A percentile compares a stretch with the other conserved stretches of the same genome.
phyloP scores from a whole-genome alignment of 2,329 filamentous ascomycete species.

The Pseudocercospora fijiensis region DNA sequence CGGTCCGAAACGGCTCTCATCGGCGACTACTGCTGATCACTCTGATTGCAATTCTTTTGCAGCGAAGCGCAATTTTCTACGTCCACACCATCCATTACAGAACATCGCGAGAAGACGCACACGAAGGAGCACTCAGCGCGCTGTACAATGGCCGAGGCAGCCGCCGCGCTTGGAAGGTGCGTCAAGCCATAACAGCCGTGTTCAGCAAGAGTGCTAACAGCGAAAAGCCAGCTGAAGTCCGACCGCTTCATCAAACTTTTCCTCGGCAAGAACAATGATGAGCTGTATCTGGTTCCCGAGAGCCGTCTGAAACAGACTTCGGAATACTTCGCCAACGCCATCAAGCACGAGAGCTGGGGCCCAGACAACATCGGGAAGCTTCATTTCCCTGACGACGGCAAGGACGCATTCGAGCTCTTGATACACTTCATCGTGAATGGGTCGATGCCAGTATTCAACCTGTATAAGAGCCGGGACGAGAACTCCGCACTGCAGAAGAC shows the following conservation, averaged over 20 bases:
- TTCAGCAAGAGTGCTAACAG: too few species aligned
- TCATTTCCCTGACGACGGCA: conserved; percentile 14
- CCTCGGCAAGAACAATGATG: not conserved
- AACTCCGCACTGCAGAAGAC: not conserved
- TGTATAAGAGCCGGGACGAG: not conserved
- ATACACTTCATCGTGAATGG: conserved; percentile 12
- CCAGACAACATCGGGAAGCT: not conserved
- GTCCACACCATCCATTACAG: too few species aligned
- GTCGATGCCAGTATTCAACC: not conserved
- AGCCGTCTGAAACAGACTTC: not conserved
- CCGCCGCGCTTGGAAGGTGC: too few species aligned
- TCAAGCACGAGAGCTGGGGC: conserved; percentile 10
- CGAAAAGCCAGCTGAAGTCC: not conserved
- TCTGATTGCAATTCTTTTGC: too few species aligned
- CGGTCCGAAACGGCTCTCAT: too few species aligned
- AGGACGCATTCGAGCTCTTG: conserved; percentile 10
- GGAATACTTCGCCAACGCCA: conserved; percentile 8
- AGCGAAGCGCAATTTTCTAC: too few species aligned
- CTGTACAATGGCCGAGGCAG: too few species aligned
- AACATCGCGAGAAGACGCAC: too few species aligned
- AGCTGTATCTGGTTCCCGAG: not conserved
- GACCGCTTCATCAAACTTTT: not conserved
- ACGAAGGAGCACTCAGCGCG: too few species aligned
- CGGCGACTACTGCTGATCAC: too few species aligned
- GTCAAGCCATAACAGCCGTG: too few species aligned